Percentiles rank a stretch among this genome's conserved stretches.
Evolutionary conservation across 352 stramenopile species (phyloP).

Genomic region (Globisporangium viniferum): DNA sequence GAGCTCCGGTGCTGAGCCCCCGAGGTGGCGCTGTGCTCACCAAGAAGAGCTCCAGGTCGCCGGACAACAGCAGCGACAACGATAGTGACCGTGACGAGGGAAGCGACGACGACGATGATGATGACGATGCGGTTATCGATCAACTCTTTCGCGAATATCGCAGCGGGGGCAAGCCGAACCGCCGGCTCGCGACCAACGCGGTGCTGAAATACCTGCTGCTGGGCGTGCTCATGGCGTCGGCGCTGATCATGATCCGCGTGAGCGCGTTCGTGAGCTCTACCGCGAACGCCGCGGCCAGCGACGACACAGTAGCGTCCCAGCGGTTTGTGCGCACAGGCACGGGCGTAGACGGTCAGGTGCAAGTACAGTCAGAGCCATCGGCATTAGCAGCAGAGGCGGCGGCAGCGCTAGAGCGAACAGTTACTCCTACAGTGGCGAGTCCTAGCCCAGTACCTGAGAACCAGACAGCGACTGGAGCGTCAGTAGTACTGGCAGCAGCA

Average conservation of each 20-base stretch:
- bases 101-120: neutral
- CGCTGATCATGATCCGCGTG: conserved; percentile 4
- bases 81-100: neutral
- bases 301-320: neutral
- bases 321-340: conserved; percentile 8
- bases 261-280: neutral
- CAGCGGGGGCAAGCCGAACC: neutral
- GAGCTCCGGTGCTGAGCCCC: neutral
- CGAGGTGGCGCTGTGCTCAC: neutral
- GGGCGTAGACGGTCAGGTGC: neutral
- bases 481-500: neutral
- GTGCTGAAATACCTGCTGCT: conserved; percentile 9
- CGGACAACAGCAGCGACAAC: neutral
- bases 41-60: neutral
- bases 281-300: neutral
- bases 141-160: neutral
- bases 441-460: neutral
- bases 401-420: neutral
- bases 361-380: neutral
- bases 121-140: neutral
- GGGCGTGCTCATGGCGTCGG: neutral
- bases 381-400: neutral
- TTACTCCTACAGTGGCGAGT: neutral
- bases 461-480: neutral
- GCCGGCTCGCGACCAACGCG: neutral